Percentiles rank a stretch among this genome's conserved stretches.
Conservation (phyloP, 2,329 filamentous ascomycete species). For the Cytospora piceae region DNA sequence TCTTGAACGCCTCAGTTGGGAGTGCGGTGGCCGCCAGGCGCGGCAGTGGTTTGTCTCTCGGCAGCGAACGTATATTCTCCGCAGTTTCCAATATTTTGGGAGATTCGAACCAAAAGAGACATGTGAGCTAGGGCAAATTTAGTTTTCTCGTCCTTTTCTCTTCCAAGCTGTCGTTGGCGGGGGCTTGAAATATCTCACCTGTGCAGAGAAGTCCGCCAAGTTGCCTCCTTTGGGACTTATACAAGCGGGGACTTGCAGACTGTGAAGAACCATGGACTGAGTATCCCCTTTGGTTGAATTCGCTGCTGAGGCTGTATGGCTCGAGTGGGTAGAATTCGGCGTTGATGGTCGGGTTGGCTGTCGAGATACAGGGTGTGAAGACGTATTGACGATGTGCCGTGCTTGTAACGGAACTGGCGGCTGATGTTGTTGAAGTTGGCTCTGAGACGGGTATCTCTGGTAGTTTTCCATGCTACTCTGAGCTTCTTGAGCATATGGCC, state of each 20-base stretch:
- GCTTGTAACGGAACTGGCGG: conserved; percentile 14
- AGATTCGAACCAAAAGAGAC: conserved; percentile 96
- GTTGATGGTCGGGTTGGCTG: conserved; percentile 45
- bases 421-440: conserved; percentile 24
- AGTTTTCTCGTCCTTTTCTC: conserved; percentile 2
- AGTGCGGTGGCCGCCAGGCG: conserved; percentile 72
- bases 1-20: conserved; percentile 79
- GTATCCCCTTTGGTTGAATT: conserved; percentile 45
- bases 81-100: conserved; percentile 77
- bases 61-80: conserved; percentile 59
- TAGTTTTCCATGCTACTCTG: conserved; percentile 25
- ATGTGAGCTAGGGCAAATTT: conserved; percentile 71
- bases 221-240: conserved; percentile 78
- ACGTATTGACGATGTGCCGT: conserved; percentile 11
- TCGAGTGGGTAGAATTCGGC: conserved; percentile 41
- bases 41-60: conserved; percentile 46
- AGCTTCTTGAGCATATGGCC: conserved; percentile 21
- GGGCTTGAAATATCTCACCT: conserved; percentile 57
- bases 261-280: conserved; percentile 57
- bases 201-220: conserved; percentile 80
- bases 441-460: conserved; percentile 19
- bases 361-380: conserved; percentile 34
- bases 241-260: conserved; percentile 72
- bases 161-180: neutral
- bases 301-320: conserved; percentile 36